Conservation (phyloP, 208 protist species). For the Leishmania martiniquensis region DNA sequence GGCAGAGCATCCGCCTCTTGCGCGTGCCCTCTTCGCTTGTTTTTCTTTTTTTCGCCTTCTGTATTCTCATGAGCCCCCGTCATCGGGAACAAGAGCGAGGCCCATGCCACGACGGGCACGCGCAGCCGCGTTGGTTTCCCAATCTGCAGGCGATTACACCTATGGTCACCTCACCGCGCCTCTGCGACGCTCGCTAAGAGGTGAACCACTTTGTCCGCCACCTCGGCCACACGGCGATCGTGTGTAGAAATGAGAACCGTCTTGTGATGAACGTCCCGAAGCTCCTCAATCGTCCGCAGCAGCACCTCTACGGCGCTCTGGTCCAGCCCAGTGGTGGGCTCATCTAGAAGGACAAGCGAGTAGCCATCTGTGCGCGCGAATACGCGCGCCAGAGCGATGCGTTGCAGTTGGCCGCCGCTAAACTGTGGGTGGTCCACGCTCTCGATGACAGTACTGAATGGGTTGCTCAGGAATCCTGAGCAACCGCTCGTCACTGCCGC, state of each 20-base stretch:
- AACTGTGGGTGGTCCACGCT: slow-evolving; percentile 77
- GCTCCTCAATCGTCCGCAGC: slow-evolving; percentile 52
- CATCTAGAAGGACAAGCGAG: slow-evolving; percentile 74
- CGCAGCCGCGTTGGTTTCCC: not conserved
- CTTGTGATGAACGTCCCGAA: slow-evolving; percentile 61
- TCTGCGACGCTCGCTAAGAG: slow-evolving; percentile 15
- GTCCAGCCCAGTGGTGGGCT: slow-evolving; percentile 81
- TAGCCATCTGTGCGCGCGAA: slow-evolving; percentile 50
- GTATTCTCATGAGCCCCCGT: not conserved
- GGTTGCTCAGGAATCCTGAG: slow-evolving; percentile 52
- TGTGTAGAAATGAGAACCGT: slow-evolving; percentile 83
- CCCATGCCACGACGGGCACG: no score
- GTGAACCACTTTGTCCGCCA: slow-evolving; percentile 63
- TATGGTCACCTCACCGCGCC: not conserved
- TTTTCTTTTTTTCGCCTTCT: not conserved
- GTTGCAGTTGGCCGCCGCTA: slow-evolving; percentile 84
- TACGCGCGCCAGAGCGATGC: slow-evolving; percentile 73
- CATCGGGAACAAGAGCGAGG: not conserved
- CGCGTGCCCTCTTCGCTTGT: not conserved
- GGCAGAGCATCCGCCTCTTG: not conserved
- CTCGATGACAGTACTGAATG: slow-evolving; percentile 63
- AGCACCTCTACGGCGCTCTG: slow-evolving; percentile 40
- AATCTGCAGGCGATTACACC: not conserved
- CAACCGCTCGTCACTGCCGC: slow-evolving; percentile 56
- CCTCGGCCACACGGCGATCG: slow-evolving; percentile 55